Base-by-base conservation (phyloP, 2,329 filamentous ascomycete species). In the Aspergillus fumigatus region DNA sequence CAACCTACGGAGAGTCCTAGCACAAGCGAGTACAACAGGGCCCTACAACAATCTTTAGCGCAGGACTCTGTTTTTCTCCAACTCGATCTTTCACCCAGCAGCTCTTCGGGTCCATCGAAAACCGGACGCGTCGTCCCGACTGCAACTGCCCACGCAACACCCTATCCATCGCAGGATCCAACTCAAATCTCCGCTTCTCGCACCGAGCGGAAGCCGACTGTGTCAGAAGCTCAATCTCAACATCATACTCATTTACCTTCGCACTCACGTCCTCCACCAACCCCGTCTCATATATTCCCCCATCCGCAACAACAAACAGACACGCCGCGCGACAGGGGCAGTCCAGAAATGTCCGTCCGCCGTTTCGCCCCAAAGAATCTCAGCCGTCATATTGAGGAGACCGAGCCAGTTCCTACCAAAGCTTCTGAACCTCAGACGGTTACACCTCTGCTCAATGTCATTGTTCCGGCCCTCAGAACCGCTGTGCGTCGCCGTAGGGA, bases 391-490 rank as follows among this genome's bases (percentile, higher is more conserved):
- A 48, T 55, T 10, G 56, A 58, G 32, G 35, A 59, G 14, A 59
- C 48, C 48, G 17, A 56, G 38, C 56, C 56, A 17, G 50, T 38
- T 11, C 41, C 51, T n/a, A 70, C 50, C 63, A 62, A 52, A 48
- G 63, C 41, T 38, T 62, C 53, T 58, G 65, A 47, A 55, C 66
- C 59, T 8, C 85, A 83, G 11, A 89, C 95, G 56, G 82, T 96
- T 23, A 94, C 95, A 53, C 92, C 92, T 2, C 82, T 97, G 1
- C 90, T 88, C 68, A 90, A 93, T 64, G 93, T 99, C 51, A 90
- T 99, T 40, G 87, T 97, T 60, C 94, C 94, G 0, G 93, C 94
- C 1, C 82, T 99, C 1, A 92, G 96, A 73, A 89, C 94, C 63
- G 92, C 94, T 7, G 84, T 97, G 21, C 90, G 92, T 71, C 84